phyloP scores from a whole-genome alignment of 2,329 filamentous ascomycete genomes.

The Diplodia scrobiculata region DNA sequence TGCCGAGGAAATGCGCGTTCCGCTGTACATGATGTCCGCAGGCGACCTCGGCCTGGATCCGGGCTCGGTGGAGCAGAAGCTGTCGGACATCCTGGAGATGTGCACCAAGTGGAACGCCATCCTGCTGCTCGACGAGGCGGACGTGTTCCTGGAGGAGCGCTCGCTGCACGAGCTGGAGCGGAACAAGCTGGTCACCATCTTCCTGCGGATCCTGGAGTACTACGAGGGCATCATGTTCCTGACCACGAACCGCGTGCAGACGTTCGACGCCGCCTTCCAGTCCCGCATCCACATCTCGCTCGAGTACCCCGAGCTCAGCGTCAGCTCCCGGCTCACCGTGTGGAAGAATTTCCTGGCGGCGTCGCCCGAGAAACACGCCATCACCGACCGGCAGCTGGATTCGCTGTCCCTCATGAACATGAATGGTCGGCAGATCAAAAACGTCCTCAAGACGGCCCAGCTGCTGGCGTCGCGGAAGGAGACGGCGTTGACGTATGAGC shows the following conservation, averaged over 20 bases:
- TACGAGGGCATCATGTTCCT: slow-evolving; percentile 37
- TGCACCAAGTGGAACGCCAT: slow-evolving; percentile 55
- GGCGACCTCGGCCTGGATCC: slow-evolving; percentile 55
- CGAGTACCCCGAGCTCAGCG: slow-evolving; percentile 48
- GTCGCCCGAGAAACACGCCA: slow-evolving; percentile 34
- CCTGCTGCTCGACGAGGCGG: slow-evolving; percentile 56
- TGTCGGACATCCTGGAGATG: slow-evolving; percentile 54
- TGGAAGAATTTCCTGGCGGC: slow-evolving; percentile 51
- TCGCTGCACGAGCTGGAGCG: slow-evolving; percentile 31
- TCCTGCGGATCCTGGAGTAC: slow-evolving; percentile 48
- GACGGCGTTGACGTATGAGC: slow-evolving; percentile 35
- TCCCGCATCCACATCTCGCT: slow-evolving; percentile 51
- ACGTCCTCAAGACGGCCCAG: slow-evolving; percentile 47
- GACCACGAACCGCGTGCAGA: slow-evolving; percentile 46
- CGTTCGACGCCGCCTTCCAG: slow-evolving; percentile 52
- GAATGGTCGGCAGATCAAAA: slow-evolving; percentile 51
- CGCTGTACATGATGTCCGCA: slow-evolving; percentile 52
- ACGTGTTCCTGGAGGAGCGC: slow-evolving; percentile 40
- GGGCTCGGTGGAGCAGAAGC: slow-evolving; percentile 48
- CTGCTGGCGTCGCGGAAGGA: slow-evolving; percentile 35
- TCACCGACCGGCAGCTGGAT: slow-evolving; percentile 39
- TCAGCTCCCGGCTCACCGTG: slow-evolving; percentile 43
- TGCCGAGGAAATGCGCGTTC: slow-evolving; percentile 52
- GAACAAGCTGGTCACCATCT: slow-evolving; percentile 38
- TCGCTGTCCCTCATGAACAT: slow-evolving; percentile 39